Evolutionary conservation across 371 early-diverging fungal genomes (phyloP).

Genomic region (Lichtheimia ornata): DNA sequence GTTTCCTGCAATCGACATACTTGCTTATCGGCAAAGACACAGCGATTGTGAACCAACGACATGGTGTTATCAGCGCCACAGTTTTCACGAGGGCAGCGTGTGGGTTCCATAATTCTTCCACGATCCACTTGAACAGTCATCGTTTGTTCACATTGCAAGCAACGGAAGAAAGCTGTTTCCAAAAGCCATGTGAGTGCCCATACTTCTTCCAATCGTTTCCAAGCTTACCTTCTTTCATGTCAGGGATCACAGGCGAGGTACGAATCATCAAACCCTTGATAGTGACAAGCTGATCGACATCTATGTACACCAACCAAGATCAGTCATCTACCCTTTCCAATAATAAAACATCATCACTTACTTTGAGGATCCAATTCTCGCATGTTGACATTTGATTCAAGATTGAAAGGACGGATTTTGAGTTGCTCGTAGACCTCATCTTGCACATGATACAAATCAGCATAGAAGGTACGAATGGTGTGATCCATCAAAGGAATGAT

Average conservation of each 20-base stretch:
- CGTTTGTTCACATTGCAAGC: constrained; percentile 84
- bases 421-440: constrained; percentile 50
- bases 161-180: constrained; percentile 85
- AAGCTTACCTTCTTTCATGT: constrained; percentile 76
- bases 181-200: not conserved
- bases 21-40: constrained; percentile 96
- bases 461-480: constrained; percentile 78
- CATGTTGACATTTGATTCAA: constrained; percentile 83
- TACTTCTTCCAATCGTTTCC: not conserved
- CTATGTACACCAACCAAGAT: constrained; percentile 32
- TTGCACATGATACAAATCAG: constrained; percentile 69
- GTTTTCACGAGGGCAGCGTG: constrained; percentile 79
- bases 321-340: not conserved
- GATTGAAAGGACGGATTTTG: constrained; percentile 90
- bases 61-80: constrained; percentile 85
- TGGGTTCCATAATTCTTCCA: constrained; percentile 93
- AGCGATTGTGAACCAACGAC: constrained; percentile 91
- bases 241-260: constrained; percentile 93
- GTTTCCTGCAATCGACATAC: constrained; percentile 98
- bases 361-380: constrained; percentile 92
- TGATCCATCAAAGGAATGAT: constrained; percentile 96
- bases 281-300: constrained; percentile 97
- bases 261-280: constrained; percentile 97
- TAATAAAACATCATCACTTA: constrained; percentile 17
- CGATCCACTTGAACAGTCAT: constrained; percentile 86